These are phyloP conservation scores for Pouteria campechiana DNA, from an alignment of 179 eudicot genomes.

Conservation along the genomic window DNA sequence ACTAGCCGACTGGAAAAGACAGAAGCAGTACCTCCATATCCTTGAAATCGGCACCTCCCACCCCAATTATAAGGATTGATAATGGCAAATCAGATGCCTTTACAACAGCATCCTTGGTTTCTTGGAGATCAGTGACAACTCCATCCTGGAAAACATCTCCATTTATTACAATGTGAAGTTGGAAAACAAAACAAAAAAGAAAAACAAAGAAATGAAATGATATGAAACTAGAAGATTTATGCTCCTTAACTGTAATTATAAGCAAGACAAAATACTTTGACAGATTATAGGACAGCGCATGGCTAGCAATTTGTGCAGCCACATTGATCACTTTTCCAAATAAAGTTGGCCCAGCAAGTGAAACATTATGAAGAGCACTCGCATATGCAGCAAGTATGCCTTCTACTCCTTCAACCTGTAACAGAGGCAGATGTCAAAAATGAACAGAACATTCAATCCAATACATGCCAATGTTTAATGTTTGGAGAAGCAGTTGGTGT, in stretches of 20 bases:
- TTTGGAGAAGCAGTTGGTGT: too few species aligned
- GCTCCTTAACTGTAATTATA: slow-evolving; percentile 57
- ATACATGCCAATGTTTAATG: too few species aligned
- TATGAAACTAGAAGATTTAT: neutral
- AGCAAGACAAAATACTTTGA: slow-evolving; percentile 63
- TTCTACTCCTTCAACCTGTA: slow-evolving; percentile 70
- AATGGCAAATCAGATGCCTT: slow-evolving; percentile 83
- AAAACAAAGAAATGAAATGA: neutral
- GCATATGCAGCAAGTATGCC: slow-evolving; percentile 80
- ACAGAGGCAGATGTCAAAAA: too few species aligned
- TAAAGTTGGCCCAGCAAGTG: slow-evolving; percentile 77
- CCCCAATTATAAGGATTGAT: slow-evolving; percentile 85
- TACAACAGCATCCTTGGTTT: slow-evolving; percentile 64
- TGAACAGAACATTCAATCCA: too few species aligned
- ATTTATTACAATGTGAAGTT: too few species aligned
- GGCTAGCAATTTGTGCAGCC: slow-evolving; percentile 73
- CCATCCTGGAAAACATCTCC: slow-evolving; percentile 56
- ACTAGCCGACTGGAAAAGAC: too few species aligned
- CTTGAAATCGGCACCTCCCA: slow-evolving; percentile 74
- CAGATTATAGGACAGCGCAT: slow-evolving; percentile 25
- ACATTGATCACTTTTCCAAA: slow-evolving; percentile 61
- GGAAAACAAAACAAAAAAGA: neutral
- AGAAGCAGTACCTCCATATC: slow-evolving; percentile 72
- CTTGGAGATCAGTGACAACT: slow-evolving; percentile 75
- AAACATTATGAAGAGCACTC: slow-evolving; percentile 37